phyloP scores from a whole-genome alignment of 1,284 basidiomycete species.

The Vanrija sp. region DNA sequence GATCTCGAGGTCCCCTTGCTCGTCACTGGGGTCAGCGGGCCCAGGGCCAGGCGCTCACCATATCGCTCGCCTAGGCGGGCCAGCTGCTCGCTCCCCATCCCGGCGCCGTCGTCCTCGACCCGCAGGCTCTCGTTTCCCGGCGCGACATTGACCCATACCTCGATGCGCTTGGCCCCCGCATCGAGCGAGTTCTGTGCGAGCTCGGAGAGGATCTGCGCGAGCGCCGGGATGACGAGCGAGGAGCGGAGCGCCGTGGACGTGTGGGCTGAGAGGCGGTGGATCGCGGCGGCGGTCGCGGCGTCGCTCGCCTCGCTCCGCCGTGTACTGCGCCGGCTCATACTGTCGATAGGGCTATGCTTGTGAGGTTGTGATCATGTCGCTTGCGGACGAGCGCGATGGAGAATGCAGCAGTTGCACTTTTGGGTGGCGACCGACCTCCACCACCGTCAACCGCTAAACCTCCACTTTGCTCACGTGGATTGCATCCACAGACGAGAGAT shows the following conservation, averaged over 20 bases:
- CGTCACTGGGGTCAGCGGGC: slow-evolving; percentile 11
- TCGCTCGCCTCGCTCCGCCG: background rate
- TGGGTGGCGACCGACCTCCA: slow-evolving; percentile 11
- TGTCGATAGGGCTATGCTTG: no score
- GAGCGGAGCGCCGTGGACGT: slow-evolving; percentile 57
- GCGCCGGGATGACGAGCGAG: slow-evolving; percentile 72
- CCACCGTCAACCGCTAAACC: background rate
- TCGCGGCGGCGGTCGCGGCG: background rate
- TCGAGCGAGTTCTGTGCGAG: slow-evolving; percentile 75
- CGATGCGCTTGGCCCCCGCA: slow-evolving; percentile 43
- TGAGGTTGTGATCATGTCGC: background rate
- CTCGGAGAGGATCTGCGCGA: slow-evolving; percentile 72
- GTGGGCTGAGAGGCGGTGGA: slow-evolving; percentile 7
- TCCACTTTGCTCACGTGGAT: background rate
- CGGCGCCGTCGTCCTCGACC: slow-evolving; percentile 75
- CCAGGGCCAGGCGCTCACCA: slow-evolving; percentile 52
- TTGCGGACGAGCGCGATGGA: background rate
- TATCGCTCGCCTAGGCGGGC: slow-evolving; percentile 60
- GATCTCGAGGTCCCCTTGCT: slow-evolving; percentile 9
- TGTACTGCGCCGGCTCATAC: no score
- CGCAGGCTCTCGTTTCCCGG: slow-evolving; percentile 63
- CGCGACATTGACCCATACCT: slow-evolving; percentile 48
- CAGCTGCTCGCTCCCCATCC: slow-evolving; percentile 63
- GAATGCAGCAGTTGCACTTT: background rate
- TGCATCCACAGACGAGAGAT: no score